phyloP scores from a whole-genome alignment of 257 asterid genomes.

The Rhazya stricta region DNA sequence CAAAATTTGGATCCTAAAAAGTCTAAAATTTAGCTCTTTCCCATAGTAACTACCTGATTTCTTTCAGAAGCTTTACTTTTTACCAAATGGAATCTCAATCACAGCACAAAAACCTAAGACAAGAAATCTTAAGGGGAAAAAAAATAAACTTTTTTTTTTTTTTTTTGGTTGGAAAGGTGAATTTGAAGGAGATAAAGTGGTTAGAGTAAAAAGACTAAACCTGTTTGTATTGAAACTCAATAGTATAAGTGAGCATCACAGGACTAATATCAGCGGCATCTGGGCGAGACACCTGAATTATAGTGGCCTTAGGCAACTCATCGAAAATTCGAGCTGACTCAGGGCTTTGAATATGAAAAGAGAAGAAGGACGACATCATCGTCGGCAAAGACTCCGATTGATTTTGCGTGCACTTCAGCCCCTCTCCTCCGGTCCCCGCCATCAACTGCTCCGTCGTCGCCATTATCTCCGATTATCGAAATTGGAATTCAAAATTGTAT shows the following conservation, averaged over 20 bases:
- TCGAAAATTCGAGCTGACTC: slow-evolving; percentile 63
- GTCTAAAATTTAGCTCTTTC: not conserved
- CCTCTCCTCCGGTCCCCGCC: slow-evolving; percentile 24
- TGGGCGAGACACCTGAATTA: slow-evolving; percentile 76
- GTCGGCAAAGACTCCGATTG: slow-evolving; percentile 48
- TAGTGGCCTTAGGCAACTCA: slow-evolving; percentile 70
- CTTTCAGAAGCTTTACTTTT: not conserved
- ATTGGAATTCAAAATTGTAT: not conserved
- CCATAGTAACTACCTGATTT: not conserved
- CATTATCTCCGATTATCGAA: slow-evolving; percentile 31
- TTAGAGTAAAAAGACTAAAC: slow-evolving; percentile 20
- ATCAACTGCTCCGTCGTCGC: slow-evolving; percentile 67
- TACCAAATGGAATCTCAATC: not conserved
- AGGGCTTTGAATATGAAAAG: slow-evolving; percentile 27
- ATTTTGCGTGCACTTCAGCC: slow-evolving; percentile 47
- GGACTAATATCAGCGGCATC: slow-evolving; percentile 90
- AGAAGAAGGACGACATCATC: slow-evolving; percentile 51
- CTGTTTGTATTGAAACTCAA: slow-evolving; percentile 70
- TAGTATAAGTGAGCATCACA: slow-evolving; percentile 76
- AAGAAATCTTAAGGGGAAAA: not conserved
- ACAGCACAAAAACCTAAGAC: not conserved
- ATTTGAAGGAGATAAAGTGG: not conserved
- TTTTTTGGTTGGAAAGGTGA: slow-evolving; percentile 6
- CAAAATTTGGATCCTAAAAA: not conserved
- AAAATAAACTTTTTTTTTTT: not conserved